A percentile compares a stretch with the other conserved stretches of the same genome.
These are phyloP conservation scores for Ailanthus altissimus DNA, from an alignment of 345 rosid species.

Conservation along the genomic window DNA sequence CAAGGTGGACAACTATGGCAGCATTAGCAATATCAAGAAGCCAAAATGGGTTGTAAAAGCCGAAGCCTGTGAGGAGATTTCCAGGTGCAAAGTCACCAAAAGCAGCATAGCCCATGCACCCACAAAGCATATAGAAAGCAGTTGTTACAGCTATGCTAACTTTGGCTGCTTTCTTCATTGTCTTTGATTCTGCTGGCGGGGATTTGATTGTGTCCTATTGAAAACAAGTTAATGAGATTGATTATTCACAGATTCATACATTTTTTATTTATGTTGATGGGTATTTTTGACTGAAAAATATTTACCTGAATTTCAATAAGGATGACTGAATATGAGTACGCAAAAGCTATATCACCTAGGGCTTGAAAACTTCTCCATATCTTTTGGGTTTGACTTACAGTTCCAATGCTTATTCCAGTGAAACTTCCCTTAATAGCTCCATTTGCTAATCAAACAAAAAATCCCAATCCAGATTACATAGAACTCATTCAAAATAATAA, in stretches of 20 bases:
- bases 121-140: conserved; percentile 54
- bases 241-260: not conserved
- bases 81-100: conserved; percentile 61
- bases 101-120: conserved; percentile 65
- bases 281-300: not conserved
- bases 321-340: conserved; percentile 74
- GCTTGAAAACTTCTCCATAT: conserved; percentile 83
- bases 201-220: conserved; percentile 45
- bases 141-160: conserved; percentile 47
- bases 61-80: conserved; percentile 60
- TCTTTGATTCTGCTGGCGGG: conserved; percentile 53
- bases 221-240: not conserved
- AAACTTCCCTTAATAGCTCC: conserved; percentile 66
- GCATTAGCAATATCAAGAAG: conserved; percentile 63
- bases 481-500: not conserved
- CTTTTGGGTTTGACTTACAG: conserved; percentile 67
- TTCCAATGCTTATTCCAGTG: conserved; percentile 69
- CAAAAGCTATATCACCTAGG: conserved; percentile 85
- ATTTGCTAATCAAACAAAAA: conserved; percentile 34
- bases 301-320: conserved; percentile 82
- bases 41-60: conserved; percentile 66
- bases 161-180: conserved; percentile 54
- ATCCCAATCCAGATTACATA: not conserved
- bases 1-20: conserved; percentile 59
- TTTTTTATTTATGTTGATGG: not conserved